Evolutionary conservation across 768 basidiomycete species (phyloP).

Genomic region (Pisolithus marmoratus): DNA sequence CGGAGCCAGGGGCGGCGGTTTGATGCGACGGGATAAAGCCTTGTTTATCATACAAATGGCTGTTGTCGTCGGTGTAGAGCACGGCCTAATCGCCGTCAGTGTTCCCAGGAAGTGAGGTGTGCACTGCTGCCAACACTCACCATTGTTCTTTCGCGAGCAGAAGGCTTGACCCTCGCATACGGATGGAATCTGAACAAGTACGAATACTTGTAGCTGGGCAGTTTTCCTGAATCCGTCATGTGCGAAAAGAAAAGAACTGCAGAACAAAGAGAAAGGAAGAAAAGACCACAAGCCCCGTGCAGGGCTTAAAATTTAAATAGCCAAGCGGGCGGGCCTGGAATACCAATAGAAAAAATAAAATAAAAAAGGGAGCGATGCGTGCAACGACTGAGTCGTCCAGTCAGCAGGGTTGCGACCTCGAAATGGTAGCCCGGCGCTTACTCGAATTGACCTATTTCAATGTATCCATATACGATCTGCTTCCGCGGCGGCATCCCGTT

Average conservation of each 20-base stretch:
- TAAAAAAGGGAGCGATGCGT: background rate
- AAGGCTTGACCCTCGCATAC: constrained; percentile 4
- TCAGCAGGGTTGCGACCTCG: too few relatives aligned
- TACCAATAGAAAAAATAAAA: background rate
- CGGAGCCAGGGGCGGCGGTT: background rate
- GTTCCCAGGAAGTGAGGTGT: background rate
- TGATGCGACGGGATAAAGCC: background rate
- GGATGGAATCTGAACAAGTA: constrained; percentile 10
- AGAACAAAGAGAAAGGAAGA: background rate
- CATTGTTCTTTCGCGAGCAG: constrained; percentile 4
- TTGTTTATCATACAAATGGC: background rate
- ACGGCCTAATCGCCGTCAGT: background rate
- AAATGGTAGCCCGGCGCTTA: too few relatives aligned
- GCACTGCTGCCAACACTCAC: background rate
- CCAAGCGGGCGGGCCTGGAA: background rate
- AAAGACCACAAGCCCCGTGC: background rate
- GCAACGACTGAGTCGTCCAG: background rate
- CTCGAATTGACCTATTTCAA: too few relatives aligned
- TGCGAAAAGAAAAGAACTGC: background rate
- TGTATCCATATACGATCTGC: too few relatives aligned
- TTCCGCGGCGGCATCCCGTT: too few relatives aligned
- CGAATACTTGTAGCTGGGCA: constrained; percentile 6
- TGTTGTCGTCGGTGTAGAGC: background rate
- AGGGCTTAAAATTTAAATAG: background rate
- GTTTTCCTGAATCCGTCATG: background rate